Conservation (phyloP, 202 grass and related monocot genomes). For the Zoysia matrella region DNA sequence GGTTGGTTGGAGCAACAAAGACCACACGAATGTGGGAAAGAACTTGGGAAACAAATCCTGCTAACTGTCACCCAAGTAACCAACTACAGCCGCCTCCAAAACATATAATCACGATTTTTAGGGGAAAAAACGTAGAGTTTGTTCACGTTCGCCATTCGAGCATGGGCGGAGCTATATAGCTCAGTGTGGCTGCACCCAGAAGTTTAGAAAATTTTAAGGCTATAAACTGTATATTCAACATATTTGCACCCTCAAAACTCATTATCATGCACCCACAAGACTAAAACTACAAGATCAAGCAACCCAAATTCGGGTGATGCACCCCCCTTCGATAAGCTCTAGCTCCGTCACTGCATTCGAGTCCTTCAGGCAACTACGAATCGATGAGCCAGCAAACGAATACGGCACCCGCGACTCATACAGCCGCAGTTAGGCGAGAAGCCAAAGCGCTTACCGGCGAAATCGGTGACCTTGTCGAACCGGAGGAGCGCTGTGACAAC, state of each 20-base stretch:
- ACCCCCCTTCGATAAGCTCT: too few relatives aligned
- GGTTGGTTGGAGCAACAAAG: conserved; percentile 9
- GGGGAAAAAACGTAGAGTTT: not conserved
- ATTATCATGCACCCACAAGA: too few relatives aligned
- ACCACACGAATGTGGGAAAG: not conserved
- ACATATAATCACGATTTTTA: not conserved
- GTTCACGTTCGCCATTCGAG: too few relatives aligned
- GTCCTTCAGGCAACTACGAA: not conserved
- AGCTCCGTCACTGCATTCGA: not conserved
- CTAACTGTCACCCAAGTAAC: not conserved
- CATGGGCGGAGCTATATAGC: too few relatives aligned
- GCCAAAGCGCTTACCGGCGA: conserved; percentile 65
- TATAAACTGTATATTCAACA: too few relatives aligned
- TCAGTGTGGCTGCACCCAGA: too few relatives aligned
- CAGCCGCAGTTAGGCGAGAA: not conserved
- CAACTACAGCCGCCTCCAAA: not conserved
- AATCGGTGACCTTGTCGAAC: conserved; percentile 97
- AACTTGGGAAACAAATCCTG: not conserved
- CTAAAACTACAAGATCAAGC: too few relatives aligned
- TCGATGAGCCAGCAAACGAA: not conserved
- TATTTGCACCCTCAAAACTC: too few relatives aligned
- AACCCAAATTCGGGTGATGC: too few relatives aligned
- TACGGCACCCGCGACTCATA: not conserved
- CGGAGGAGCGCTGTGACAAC: conserved; percentile 82
- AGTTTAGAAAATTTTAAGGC: too few relatives aligned